These are phyloP conservation scores for Croton laevigatus DNA, from an alignment of 441 rosid genomes.

Conservation along the genomic window DNA sequence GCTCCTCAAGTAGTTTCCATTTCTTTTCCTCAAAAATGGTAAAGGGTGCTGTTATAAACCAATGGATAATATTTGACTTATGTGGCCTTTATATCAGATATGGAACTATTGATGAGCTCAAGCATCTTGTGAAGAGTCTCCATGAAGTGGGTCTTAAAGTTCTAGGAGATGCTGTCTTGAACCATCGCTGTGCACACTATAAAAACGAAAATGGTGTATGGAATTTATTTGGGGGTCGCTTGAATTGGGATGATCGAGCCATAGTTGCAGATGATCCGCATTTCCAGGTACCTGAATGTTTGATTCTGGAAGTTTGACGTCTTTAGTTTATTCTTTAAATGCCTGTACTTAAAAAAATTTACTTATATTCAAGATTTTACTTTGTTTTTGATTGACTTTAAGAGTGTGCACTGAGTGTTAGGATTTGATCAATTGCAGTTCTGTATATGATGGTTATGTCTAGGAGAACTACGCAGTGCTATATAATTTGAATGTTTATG, in stretches of 20 bases:
- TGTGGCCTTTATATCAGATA: conserved; percentile 46
- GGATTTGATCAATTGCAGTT: too few relatives aligned
- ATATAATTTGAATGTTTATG: conserved; percentile 5
- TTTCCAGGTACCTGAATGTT: conserved; percentile 65
- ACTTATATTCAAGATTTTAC: too few relatives aligned
- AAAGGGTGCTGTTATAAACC: background rate
- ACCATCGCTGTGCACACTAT: conserved; percentile 92
- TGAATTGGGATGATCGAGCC: conserved; percentile 94
- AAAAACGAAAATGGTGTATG: conserved; percentile 85
- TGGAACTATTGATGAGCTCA: conserved; percentile 81
- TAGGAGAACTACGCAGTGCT: conserved; percentile 6
- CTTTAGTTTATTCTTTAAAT: background rate
- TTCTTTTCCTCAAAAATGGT: background rate
- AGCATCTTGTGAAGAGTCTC: conserved; percentile 62
- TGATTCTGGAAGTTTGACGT: conserved; percentile 4
- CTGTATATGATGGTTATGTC: conserved; percentile 8
- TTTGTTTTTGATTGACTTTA: background rate
- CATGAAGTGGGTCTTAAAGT: conserved; percentile 75
- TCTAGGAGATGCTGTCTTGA: conserved; percentile 90
- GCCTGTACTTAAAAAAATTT: too few relatives aligned
- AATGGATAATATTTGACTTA: conserved; percentile 7
- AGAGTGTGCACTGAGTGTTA: background rate
- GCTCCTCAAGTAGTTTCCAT: background rate
- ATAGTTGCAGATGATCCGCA: conserved; percentile 96
- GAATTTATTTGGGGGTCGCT: conserved; percentile 94